phyloP scores from a whole-genome alignment of 2,329 filamentous ascomycete genomes.

The Paramyrothecium roridum region DNA sequence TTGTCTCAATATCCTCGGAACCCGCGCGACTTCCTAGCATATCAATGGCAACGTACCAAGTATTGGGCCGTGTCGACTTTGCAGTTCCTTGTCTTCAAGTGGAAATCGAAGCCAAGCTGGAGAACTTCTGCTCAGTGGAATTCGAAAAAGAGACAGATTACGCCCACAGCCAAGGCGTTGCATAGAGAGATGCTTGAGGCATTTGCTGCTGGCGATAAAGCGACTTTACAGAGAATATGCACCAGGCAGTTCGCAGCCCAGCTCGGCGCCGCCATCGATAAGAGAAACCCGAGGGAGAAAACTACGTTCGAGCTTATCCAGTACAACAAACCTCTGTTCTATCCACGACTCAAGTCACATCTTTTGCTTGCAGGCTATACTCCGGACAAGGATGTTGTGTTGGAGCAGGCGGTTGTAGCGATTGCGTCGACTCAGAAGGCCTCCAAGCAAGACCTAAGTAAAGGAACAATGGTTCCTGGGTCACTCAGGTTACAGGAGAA shows the following conservation, averaged over 20 bases:
- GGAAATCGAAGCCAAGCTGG: slow-evolving; percentile 42
- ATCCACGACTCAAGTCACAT: slow-evolving; percentile 53
- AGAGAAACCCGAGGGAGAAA: slow-evolving; percentile 41
- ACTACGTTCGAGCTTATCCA: slow-evolving; percentile 53
- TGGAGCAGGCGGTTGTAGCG: slow-evolving; percentile 56
- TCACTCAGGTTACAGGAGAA: slow-evolving; percentile 50
- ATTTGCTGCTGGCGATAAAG: slow-evolving; percentile 56
- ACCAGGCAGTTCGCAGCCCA: slow-evolving; percentile 45
- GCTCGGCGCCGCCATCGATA: slow-evolving; percentile 51
- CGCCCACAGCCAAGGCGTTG: slow-evolving; percentile 54
- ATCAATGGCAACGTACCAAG: slow-evolving; percentile 33
- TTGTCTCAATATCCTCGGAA: slow-evolving; percentile 27
- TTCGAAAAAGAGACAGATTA: slow-evolving; percentile 35
- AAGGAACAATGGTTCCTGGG: slow-evolving; percentile 39
- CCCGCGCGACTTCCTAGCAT: slow-evolving; percentile 24
- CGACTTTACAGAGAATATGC: slow-evolving; percentile 51
- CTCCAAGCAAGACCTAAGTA: slow-evolving; percentile 33
- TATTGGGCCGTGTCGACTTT: slow-evolving; percentile 30
- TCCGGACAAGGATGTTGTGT: slow-evolving; percentile 30
- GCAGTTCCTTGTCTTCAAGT: slow-evolving; percentile 33
- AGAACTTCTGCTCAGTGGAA: slow-evolving; percentile 40
- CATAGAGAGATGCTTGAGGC: slow-evolving; percentile 60
- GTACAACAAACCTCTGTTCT: slow-evolving; percentile 38
- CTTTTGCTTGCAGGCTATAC: slow-evolving; percentile 45
- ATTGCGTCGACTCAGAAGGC: slow-evolving; percentile 56